Evolutionary conservation across 192 early-diverging fungal species (phyloP), one percentile per base, ranked within the genome.

Genomic region (Coemansia sp.): DNA sequence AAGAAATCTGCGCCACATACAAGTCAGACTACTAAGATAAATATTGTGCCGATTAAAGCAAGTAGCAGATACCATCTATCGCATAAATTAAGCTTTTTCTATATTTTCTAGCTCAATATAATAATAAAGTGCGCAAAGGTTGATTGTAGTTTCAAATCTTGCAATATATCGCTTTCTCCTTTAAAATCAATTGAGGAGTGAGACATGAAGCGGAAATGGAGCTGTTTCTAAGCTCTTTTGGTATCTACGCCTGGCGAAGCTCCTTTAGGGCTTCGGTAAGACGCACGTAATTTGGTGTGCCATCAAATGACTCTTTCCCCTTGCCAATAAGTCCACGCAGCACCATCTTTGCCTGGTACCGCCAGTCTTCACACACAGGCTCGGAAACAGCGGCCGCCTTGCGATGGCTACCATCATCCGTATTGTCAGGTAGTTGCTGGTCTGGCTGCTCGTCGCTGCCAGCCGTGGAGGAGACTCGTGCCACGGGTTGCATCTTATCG

Each of bases 281-380:
- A 41, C 85, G 82, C 22, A 89, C 76, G 72, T 87, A 90, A 9
- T 71, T 73, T 18, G 84, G 73, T 15, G 86, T 85, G 16, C 87
- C 88, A 36, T 91, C 93, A 80, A 89, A 94, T 1, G 78, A 75
- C 65, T 82, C 86, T 79, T 92, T 93, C 15, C 91, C 90, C 57
- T 90, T 88, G 41, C 92, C 91, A 65, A 97, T 88, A 62, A 98
- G 78, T 22, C 92, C 88, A 59, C 91, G 92, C 67, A 98, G 72
- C 41, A 92, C 78, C 81, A 88, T 90, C 68, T 88, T 89, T 10
- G 92, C 84, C 70, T 97, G 93, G 67, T 95, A 95, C 60, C 77
- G 80, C 95, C 95, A 98, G 73, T 98, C 95, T 26, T 87, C 85
- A 66, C 93, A 94, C 22, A 96, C 92, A 7, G 83, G 51, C 32